Conservation (phyloP, 2,329 filamentous ascomycete species). For the Endocalyx cinctus region DNA sequence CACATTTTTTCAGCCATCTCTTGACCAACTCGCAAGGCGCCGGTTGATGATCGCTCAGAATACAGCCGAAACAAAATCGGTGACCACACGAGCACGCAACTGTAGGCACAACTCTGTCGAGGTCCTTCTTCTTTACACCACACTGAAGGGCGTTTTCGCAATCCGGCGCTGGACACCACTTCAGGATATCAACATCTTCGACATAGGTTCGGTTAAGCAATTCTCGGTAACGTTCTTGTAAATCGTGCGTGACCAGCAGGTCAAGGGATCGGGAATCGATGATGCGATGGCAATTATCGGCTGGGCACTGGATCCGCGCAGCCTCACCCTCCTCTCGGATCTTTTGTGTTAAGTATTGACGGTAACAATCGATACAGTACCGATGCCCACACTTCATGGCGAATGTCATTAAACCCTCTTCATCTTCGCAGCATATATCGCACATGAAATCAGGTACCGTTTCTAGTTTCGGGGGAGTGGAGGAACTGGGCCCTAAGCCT, state of each 20-base stretch:
- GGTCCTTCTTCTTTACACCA: conserved; percentile 77
- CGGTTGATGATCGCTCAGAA: conserved; percentile 84
- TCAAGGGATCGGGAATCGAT: conserved; percentile 87
- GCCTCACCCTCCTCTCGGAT: conserved; percentile 95
- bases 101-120: conserved; percentile 81
- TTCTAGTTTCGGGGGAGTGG: conserved; percentile 62
- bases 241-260: conserved; percentile 59
- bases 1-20: conserved; percentile 96
- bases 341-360: conserved; percentile 86
- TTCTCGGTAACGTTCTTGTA: conserved; percentile 67
- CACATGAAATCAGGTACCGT: conserved; percentile 74
- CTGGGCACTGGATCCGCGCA: conserved; percentile 88
- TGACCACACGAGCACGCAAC: conserved; percentile 82
- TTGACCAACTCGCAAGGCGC: conserved; percentile 89
- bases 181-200: conserved; percentile 90
- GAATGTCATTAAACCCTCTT: conserved; percentile 71
- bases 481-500: conserved; percentile 66
- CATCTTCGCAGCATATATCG: conserved; percentile 95
- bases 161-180: conserved; percentile 98
- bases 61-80: conserved; percentile 93
- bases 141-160: conserved; percentile 93
- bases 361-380: conserved; percentile 89
- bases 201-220: conserved; percentile 92
- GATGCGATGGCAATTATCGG: conserved; percentile 80
- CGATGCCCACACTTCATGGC: conserved; percentile 93